Evolutionary conservation across 2,329 filamentous ascomycete genomes (phyloP), one percentile per base, ranked within the genome.

Genomic region (Karstenula rhodostoma): DNA sequence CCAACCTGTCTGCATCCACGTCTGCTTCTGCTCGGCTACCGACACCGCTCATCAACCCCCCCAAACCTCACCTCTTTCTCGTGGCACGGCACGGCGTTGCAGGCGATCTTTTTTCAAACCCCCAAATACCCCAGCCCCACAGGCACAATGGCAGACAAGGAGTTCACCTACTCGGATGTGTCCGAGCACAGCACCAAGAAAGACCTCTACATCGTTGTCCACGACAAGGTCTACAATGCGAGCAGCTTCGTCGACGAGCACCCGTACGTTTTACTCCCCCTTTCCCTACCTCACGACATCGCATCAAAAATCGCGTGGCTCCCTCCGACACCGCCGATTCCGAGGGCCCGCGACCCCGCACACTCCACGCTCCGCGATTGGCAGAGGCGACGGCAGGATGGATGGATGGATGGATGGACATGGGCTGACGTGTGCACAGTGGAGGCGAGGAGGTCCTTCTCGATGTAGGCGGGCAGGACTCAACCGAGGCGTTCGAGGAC

Each of bases 381-480:
- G 17, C n/a, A 15, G 27, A 10, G 25, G 22, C 9, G 13, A 27
- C 6, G n/a, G 4, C 8, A 17, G n/a, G n/a, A 10, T n/a, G 25
- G 22, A 22, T 15, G 44, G 23, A 10, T n/a, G n/a, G n/a, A n/a
- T n/a, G n/a, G n/a, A n/a, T n/a, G n/a, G n/a, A 12, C 17, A n/a
- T 7, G 17, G 9, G 52, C 59, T 62, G 46, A 58, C 50, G 12
- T n/a, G 60, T 48, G 10, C 46, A 22, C 67, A 98, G 95, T 73
- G 95, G 95, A 85, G 95, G 95, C 83, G 95, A 99, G 84, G 95
- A 99, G 84, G 95, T 99, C 72, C 85, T 99, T 66, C 90, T 99
- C 71, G 95, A 99, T 72, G 94, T 98, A 67, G 95, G 86, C 75
- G 95, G 95, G 71, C 94, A 97, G 83, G 95, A 99, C 81, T 91